phyloP scores from a whole-genome alignment of 805 yeast genomes.

The Nakazawaea populi region DNA sequence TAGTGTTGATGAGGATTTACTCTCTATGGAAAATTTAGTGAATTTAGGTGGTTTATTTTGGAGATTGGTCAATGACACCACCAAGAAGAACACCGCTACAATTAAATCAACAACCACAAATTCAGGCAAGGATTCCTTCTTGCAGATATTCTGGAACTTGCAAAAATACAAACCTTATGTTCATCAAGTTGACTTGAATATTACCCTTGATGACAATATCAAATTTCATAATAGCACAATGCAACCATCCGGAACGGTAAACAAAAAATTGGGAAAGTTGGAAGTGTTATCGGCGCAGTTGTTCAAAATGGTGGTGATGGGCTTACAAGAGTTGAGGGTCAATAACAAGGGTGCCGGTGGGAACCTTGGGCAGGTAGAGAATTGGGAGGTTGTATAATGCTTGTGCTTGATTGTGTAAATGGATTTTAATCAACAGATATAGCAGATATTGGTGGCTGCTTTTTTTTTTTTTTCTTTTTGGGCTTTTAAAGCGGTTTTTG shows the following conservation, averaged over 20 bases:
- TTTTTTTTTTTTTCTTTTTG: no score
- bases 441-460: no score
- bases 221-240: not conserved
- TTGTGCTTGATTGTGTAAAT: no score
- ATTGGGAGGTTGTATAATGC: conserved; percentile 20
- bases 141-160: not conserved
- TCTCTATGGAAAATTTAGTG: not conserved
- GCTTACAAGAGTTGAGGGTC: conserved; percentile 2
- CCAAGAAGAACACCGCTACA: not conserved
- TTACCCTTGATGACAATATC: not conserved
- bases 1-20: not conserved
- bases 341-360: not conserved
- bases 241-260: not conserved
- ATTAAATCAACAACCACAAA: not conserved
- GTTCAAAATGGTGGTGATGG: not conserved
- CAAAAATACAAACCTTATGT: conserved; percentile 14
- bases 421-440: no score
- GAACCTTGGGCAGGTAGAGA: conserved; percentile 9
- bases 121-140: not conserved
- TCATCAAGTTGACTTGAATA: conserved; percentile 10
- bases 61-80: conserved; percentile 4
- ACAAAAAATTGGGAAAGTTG: not conserved
- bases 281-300: not conserved
- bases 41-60: conserved; percentile 16
- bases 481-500: no score